These are phyloP conservation scores for Eutrema salsugineum DNA, from an alignment of 441 rosid genomes.

Conservation along the genomic window DNA sequence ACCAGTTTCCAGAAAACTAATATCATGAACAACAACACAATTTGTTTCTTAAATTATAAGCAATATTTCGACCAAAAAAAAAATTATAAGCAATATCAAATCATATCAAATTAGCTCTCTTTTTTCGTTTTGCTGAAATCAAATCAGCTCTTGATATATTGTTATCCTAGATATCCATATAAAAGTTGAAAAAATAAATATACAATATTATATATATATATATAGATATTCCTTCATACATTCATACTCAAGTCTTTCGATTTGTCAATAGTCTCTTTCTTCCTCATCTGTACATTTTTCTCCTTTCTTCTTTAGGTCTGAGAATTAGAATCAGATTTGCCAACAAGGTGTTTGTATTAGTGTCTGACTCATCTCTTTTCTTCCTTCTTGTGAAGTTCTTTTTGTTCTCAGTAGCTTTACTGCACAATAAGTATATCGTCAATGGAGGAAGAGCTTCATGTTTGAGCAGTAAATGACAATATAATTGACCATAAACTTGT, in stretches of 20 bases:
- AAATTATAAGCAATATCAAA: slow-evolving; percentile 15
- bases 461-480: slow-evolving; percentile 89
- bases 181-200: not conserved
- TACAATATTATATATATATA: slow-evolving; percentile 12
- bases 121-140: too few relatives aligned
- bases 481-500: slow-evolving; percentile 73
- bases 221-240: not conserved
- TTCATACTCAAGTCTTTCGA: not conserved
- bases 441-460: slow-evolving; percentile 52
- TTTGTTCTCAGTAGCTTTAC: not conserved
- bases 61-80: too few relatives aligned
- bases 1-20: slow-evolving; percentile 25
- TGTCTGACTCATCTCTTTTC: not conserved
- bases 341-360: not conserved
- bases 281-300: slow-evolving; percentile 13
- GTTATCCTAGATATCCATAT: slow-evolving; percentile 22
- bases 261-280: not conserved
- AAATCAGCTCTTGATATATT: slow-evolving; percentile 24
- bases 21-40: not conserved
- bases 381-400: not conserved
- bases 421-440: not conserved
- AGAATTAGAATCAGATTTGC: not conserved
- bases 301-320: not conserved
- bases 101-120: slow-evolving; percentile 30
- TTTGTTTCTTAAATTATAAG: slow-evolving; percentile 11